phyloP scores from a whole-genome alignment of 2,329 filamentous ascomycete species.

The Colletotrichum sublineola region DNA sequence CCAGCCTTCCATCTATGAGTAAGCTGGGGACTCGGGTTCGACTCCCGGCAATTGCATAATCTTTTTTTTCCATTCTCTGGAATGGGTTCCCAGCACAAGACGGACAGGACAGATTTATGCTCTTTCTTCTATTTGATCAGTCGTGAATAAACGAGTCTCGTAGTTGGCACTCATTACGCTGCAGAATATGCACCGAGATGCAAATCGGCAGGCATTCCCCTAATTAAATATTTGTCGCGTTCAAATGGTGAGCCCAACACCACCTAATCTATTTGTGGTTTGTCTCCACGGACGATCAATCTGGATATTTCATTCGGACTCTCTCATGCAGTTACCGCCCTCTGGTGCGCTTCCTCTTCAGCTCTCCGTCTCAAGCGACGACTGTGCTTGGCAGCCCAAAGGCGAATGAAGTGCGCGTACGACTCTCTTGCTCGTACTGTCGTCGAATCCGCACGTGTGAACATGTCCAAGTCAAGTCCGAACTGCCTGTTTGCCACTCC shows the following conservation, averaged over 20 bases:
- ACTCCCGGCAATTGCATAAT: constrained; percentile 15
- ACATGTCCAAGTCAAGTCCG: neutral
- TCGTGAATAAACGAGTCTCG: neutral
- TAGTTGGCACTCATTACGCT: too few relatives aligned
- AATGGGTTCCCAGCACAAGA: neutral
- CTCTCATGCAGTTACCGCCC: neutral
- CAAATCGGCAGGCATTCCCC: neutral
- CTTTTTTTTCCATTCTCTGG: neutral
- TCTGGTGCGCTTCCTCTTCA: neutral
- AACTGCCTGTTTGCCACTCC: neutral
- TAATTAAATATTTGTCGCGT: neutral
- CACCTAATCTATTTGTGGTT: neutral
- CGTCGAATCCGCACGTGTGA: neutral
- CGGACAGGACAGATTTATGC: neutral
- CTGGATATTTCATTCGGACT: neutral
- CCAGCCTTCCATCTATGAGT: constrained; percentile 10
- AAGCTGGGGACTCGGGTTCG: constrained; percentile 31
- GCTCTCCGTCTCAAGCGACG: constrained; percentile 8
- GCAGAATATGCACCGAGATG: too few relatives aligned
- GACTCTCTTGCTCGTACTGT: neutral
- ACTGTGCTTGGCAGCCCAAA: neutral
- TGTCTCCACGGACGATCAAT: neutral
- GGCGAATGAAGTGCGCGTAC: constrained; percentile 12
- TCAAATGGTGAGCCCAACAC: neutral
- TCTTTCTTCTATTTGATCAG: neutral